Conservation (phyloP, 2,329 filamentous ascomycete species). For the Phialophora verrucosa region DNA sequence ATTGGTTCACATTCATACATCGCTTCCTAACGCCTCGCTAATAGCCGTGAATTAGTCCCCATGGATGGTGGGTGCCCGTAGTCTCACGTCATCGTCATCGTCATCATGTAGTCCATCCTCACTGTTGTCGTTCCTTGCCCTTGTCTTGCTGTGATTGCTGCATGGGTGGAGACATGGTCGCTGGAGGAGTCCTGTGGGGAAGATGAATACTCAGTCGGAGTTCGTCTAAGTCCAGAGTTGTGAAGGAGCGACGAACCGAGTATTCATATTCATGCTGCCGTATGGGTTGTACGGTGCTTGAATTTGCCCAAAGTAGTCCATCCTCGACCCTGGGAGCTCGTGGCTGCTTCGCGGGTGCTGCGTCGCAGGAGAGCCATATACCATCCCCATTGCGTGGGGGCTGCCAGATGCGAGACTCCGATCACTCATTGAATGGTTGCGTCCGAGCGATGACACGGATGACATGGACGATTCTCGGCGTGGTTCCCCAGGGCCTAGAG, state of each 20-base stretch:
- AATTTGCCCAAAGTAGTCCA: slow-evolving; percentile 38
- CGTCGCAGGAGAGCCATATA: slow-evolving; percentile 28
- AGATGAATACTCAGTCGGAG: slow-evolving; percentile 35
- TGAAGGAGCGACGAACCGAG: slow-evolving; percentile 40
- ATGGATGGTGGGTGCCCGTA: slow-evolving; percentile 1
- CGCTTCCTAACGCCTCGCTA: slow-evolving; percentile 22
- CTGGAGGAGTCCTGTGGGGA: slow-evolving; percentile 31
- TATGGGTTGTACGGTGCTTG: slow-evolving; percentile 35
- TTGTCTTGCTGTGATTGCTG: slow-evolving; percentile 24
- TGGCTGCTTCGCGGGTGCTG: slow-evolving; percentile 31
- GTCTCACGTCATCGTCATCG: slow-evolving; percentile 27
- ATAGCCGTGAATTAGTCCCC: slow-evolving; percentile 14
- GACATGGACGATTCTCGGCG: slow-evolving; percentile 45
- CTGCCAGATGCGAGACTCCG: slow-evolving; percentile 28
- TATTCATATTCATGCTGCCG: slow-evolving; percentile 39
- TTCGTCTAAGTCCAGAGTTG: slow-evolving; percentile 39
- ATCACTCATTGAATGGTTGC: slow-evolving; percentile 40
- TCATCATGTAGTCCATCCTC: slow-evolving; percentile 8
- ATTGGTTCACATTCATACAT: slow-evolving; percentile 7
- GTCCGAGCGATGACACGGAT: slow-evolving; percentile 41
- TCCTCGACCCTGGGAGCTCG: slow-evolving; percentile 27
- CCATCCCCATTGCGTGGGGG: slow-evolving; percentile 33
- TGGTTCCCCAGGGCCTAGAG: slow-evolving; percentile 39
- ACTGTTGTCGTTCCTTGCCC: slow-evolving; percentile 28
- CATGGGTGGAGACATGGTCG: slow-evolving; percentile 17